These are phyloP conservation scores for Carallia brachiata DNA, from an alignment of 345 rosid species.

Conservation along the genomic window DNA sequence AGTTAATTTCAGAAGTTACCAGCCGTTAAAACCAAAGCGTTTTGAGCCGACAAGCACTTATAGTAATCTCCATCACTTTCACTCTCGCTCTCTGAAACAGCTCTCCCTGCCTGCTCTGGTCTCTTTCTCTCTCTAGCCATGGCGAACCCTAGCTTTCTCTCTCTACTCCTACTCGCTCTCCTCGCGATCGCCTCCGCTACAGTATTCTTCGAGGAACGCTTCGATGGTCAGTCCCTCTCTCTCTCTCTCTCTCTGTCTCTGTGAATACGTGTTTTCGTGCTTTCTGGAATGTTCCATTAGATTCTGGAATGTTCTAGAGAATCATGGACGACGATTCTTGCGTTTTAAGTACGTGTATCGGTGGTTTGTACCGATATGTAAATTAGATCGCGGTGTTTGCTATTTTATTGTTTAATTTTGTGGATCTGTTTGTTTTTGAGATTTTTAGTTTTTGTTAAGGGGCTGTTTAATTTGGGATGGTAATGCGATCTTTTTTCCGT, in stretches of 20 bases:
- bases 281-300: not conserved
- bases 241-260: not conserved
- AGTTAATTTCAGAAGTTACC: not conserved
- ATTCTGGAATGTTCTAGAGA: not conserved
- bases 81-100: not conserved
- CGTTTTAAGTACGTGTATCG: not conserved
- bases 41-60: not conserved
- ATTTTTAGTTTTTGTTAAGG: not conserved
- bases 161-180: conserved; percentile 33
- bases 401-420: not conserved
- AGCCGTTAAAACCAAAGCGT: not conserved
- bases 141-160: conserved; percentile 29
- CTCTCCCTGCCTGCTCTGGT: not conserved
- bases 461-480: not conserved
- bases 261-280: not conserved
- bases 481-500: not conserved
- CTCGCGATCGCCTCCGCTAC: conserved; percentile 53
- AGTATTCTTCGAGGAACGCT: conserved; percentile 88
- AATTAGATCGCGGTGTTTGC: not conserved
- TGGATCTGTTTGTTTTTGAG: not conserved
- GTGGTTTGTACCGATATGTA: not conserved
- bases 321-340: not conserved
- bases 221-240: conserved; percentile 51
- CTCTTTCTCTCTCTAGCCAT: conserved; percentile 7
- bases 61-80: no score